Percentiles rank a stretch among this genome's conserved stretches.
phyloP scores from a whole-genome alignment of 768 basidiomycete genomes.

The Mycena filopes region DNA sequence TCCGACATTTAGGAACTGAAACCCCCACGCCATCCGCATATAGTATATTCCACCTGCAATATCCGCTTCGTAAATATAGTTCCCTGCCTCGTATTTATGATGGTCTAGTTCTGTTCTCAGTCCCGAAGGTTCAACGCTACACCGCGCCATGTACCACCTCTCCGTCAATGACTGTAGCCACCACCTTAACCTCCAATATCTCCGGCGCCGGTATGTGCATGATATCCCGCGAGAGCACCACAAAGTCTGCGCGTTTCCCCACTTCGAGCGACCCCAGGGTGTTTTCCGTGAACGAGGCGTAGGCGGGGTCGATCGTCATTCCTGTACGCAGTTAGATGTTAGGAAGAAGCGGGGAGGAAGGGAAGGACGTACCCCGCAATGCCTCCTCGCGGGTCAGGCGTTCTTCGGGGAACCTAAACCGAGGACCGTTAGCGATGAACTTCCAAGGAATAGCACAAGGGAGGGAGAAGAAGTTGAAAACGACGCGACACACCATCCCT shows the following conservation, averaged over 20 bases:
- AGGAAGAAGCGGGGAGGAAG: no score
- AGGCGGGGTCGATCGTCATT: slow-evolving; percentile 91
- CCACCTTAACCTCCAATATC: slow-evolving; percentile 65
- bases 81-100: no score
- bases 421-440: background rate
- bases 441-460: background rate
- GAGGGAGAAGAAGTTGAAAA: no score
- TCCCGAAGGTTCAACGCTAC: no score
- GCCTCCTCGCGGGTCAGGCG: slow-evolving; percentile 84
- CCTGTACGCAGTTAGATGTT: slow-evolving; percentile 49
- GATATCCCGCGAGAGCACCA: slow-evolving; percentile 83
- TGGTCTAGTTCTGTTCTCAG: no score
- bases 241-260: slow-evolving; percentile 91
- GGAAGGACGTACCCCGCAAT: slow-evolving; percentile 62
- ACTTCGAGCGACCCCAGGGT: slow-evolving; percentile 74
- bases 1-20: no score
- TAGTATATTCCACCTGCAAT: no score
- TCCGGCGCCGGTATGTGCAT: slow-evolving; percentile 65
- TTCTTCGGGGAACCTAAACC: slow-evolving; percentile 78
- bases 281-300: slow-evolving; percentile 83
- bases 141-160: slow-evolving; percentile 58
- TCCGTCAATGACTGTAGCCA: slow-evolving; percentile 75
- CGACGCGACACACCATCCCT: slow-evolving; percentile 74
- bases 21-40: no score
- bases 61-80: no score